phyloP scores from a whole-genome alignment of 345 rosid genomes.

The Pseudoturritis turrita region DNA sequence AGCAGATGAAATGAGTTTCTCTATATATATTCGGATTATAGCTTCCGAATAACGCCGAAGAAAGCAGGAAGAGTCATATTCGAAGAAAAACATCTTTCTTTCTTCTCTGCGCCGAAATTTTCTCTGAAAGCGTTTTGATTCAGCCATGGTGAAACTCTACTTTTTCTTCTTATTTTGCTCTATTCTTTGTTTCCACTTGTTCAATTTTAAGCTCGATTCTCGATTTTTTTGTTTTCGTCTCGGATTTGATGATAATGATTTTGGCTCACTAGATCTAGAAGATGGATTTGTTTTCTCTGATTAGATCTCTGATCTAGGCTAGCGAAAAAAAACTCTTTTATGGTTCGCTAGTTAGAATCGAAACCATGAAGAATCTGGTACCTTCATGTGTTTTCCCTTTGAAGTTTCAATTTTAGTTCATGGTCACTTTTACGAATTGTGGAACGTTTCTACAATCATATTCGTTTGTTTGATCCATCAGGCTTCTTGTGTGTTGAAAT shows the following conservation, averaged over 20 bases:
- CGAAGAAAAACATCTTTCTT: neutral
- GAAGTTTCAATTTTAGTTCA: neutral
- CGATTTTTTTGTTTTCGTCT: neutral
- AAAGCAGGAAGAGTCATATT: conserved; percentile 12
- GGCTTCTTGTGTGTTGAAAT: neutral
- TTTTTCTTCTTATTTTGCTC: neutral
- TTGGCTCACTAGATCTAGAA: conserved; percentile 21
- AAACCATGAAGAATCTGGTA: neutral
- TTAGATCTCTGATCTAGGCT: conserved; percentile 15
- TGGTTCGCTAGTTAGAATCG: neutral
- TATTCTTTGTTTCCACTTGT: neutral
- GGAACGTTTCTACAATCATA: neutral
- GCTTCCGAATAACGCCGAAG: conserved; percentile 26
- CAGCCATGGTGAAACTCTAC: conserved; percentile 23
- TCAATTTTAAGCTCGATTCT: neutral
- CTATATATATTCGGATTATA: conserved; percentile 2
- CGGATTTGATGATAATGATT: neutral
- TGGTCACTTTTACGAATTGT: neutral
- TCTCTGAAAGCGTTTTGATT: conserved; percentile 16
- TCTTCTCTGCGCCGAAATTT: neutral
- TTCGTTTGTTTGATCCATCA: neutral
- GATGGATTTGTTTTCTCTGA: conserved; percentile 12
- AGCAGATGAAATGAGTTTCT: neutral
- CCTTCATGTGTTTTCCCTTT: neutral
- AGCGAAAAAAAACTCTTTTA: neutral